phyloP scores from a whole-genome alignment of 192 early-diverging fungal species.

The Coemansia sp. region DNA sequence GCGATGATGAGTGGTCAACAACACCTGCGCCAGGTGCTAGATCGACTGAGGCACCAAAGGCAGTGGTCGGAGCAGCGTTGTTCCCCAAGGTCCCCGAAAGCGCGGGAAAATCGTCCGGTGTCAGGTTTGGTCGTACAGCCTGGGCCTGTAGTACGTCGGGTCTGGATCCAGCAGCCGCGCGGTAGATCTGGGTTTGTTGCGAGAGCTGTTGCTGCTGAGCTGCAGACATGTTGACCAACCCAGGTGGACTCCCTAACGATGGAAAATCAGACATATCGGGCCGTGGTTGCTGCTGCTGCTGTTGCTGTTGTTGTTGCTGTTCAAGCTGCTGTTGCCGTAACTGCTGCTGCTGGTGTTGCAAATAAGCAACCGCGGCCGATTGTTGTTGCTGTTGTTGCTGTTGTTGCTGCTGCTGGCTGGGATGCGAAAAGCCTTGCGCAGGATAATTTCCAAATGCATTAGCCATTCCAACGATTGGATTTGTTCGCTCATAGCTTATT shows the following conservation, averaged over 20 bases:
- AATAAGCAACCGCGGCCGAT: slow-evolving; percentile 4
- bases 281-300: slow-evolving; percentile 33
- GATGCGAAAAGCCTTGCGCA: slow-evolving; percentile 36
- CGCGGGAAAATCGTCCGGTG: slow-evolving; percentile 47
- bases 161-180: slow-evolving; percentile 35
- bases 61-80: not conserved
- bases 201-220: slow-evolving; percentile 27
- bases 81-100: slow-evolving; percentile 22
- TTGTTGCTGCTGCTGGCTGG: slow-evolving; percentile 18
- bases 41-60: slow-evolving; percentile 9
- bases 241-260: slow-evolving; percentile 49
- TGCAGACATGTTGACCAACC: slow-evolving; percentile 22
- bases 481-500: slow-evolving; percentile 42
- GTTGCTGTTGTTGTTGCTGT: slow-evolving; percentile 35
- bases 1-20: slow-evolving; percentile 21
- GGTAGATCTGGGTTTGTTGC: slow-evolving; percentile 33
- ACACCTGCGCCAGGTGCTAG: slow-evolving; percentile 23
- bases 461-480: slow-evolving; percentile 13
- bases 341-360: slow-evolving; percentile 10
- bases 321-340: slow-evolving; percentile 11
- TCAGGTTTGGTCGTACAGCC: slow-evolving; percentile 25
- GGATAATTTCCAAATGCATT: slow-evolving; percentile 36
- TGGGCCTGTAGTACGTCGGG: slow-evolving; percentile 20
- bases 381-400: slow-evolving; percentile 13
- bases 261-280: slow-evolving; percentile 56